A percentile compares a stretch with the other conserved stretches of the same genome.
phyloP scores from a whole-genome alignment of 2,329 filamentous ascomycete genomes.

The Cryphonectria carpinicola region DNA sequence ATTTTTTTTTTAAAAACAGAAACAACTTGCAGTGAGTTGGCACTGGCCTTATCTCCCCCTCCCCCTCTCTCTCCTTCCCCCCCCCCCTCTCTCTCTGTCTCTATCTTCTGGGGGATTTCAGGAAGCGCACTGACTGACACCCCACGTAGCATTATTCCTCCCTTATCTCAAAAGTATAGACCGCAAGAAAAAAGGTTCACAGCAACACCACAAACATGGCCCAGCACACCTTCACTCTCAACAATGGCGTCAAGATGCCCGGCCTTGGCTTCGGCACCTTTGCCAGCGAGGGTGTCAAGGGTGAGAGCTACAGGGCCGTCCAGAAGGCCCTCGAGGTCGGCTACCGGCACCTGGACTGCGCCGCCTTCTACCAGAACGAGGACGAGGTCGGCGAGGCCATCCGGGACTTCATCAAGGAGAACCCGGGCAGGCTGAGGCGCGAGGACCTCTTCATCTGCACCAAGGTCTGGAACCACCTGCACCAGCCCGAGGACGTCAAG shows the following conservation, averaged over 20 bases:
- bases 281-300: conserved; percentile 65
- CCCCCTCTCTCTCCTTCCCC: not conserved
- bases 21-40: not conserved
- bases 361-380: conserved; percentile 73
- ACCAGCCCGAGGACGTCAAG: conserved; percentile 61
- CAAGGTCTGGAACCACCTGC: conserved; percentile 72
- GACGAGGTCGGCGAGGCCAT: conserved; percentile 62
- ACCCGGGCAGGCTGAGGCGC: conserved; percentile 50
- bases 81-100: not conserved
- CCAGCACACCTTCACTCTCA: conserved; percentile 46
- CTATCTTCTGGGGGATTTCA: too few species aligned
- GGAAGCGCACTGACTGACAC: not conserved
- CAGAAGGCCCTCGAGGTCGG: conserved; percentile 64
- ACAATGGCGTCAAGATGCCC: conserved; percentile 62
- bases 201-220: conserved; percentile 32
- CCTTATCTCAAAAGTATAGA: not conserved
- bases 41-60: too few species aligned
- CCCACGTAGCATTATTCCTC: not conserved
- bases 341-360: conserved; percentile 70
- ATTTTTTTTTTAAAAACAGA: not conserved
- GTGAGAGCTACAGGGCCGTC: conserved; percentile 67
- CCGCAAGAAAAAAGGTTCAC: conserved; percentile 8
- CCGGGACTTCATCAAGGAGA: conserved; percentile 47
- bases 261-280: conserved; percentile 69
- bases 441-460: conserved; percentile 65